Evolutionary conservation across 805 yeast genomes (phyloP), one percentile per base, ranked within the genome.

Genomic region (Suhomyces sp.): DNA sequence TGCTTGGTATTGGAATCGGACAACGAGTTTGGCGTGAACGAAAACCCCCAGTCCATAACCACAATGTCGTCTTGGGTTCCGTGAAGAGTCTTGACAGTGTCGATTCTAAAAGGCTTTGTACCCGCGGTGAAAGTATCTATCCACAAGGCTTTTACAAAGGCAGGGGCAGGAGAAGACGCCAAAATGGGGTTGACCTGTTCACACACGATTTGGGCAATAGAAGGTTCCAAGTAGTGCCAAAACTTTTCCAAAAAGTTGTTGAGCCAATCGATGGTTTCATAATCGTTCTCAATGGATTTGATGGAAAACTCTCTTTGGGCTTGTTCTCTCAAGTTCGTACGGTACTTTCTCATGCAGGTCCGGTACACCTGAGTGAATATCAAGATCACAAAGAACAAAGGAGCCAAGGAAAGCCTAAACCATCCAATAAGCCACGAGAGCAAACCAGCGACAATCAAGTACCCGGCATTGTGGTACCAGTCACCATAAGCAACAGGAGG

Each of bases 21-120:
- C 47, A 83, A 69, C 39, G 91, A 87, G 69, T 89, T 90, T n/a
- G 99, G 99, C 24, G 89, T 87, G 74, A 92, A 89, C 1, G 97
- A 88, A 43, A 87, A 81, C 41, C 85, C 87, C 97, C 97, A 93
- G 70, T 94, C 99, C 97, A 94, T 94, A 49, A 96, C 97, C 9
- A 93, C 96, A 48, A 94, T 86, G 64, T 93, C 97, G 55, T 87
- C 87, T 27, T 83, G 85, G n/a, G 97, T 93, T 56, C 93, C 89
- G 46, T 86, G 88, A 63, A 91, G 82, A 2, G 97, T 89, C 65
- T 94, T 89, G 17, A 93, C 97, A 56, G 78, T 78, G 64, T 94
- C 97, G 54, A 94, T 79, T 67, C 99, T 82, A 31, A 97, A 97
- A 8, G 99, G 97, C 72, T 94, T 94, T 5, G 97, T 86, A 56